These are phyloP conservation scores for Camelina hispida DNA, from an alignment of 345 rosid genomes.

Conservation along the genomic window DNA sequence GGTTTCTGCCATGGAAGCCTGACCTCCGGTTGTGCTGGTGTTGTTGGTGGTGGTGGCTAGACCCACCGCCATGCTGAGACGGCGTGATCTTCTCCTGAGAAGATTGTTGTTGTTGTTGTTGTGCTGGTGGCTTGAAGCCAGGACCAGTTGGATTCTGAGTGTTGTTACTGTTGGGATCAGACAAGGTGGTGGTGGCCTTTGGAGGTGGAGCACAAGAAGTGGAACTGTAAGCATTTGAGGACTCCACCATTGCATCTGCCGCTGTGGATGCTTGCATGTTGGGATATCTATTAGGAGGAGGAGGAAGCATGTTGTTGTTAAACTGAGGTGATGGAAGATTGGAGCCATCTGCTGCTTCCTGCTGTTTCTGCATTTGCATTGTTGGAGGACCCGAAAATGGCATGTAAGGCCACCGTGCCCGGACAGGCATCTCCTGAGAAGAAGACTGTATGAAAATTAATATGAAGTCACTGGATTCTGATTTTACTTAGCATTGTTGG, in stretches of 20 bases:
- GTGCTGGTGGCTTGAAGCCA: slow-evolving; percentile 41
- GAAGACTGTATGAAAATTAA: slow-evolving; percentile 56
- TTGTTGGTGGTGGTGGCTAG: slow-evolving; percentile 49
- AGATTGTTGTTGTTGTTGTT: slow-evolving; percentile 43
- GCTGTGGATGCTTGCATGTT: slow-evolving; percentile 55
- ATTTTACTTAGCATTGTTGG: slow-evolving; percentile 28
- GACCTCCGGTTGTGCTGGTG: slow-evolving; percentile 54
- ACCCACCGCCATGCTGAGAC: slow-evolving; percentile 55
- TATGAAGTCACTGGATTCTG: slow-evolving; percentile 24
- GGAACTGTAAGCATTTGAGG: slow-evolving; percentile 53
- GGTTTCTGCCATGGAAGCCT: slow-evolving; percentile 79
- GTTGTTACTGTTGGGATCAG: slow-evolving; percentile 45
- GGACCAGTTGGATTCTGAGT: slow-evolving; percentile 44
- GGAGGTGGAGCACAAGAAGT: slow-evolving; percentile 43
- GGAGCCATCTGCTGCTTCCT: slow-evolving; percentile 51
- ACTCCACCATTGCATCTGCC: slow-evolving; percentile 54
- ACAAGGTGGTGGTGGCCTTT: slow-evolving; percentile 36
- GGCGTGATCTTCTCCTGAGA: slow-evolving; percentile 58
- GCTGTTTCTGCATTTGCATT: slow-evolving; percentile 69
- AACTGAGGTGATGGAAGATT: slow-evolving; percentile 57
- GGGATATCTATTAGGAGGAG: slow-evolving; percentile 59
- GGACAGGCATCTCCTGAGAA: slow-evolving; percentile 70
- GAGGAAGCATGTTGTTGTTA: slow-evolving; percentile 56
- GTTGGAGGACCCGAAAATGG: slow-evolving; percentile 60
- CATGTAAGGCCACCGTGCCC: slow-evolving; percentile 85